These are phyloP conservation scores for Haematococcus lacustris DNA, from an alignment of 139 green algal genomes.

Conservation along the genomic window DNA sequence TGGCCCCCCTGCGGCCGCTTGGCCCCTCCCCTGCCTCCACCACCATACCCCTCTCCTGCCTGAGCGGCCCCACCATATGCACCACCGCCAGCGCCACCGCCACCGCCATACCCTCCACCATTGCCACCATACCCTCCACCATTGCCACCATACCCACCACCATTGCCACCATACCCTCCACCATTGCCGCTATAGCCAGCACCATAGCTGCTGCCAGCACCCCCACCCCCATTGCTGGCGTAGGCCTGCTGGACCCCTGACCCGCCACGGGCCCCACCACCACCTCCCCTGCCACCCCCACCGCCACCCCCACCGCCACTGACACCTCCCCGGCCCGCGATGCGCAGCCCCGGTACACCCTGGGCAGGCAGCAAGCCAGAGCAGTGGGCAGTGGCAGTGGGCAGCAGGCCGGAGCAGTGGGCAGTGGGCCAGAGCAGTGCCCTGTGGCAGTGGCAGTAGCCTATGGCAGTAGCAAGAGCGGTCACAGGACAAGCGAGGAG, in stretches of 20 bases:
- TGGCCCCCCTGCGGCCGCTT: too few relatives aligned
- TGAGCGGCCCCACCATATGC: too few relatives aligned
- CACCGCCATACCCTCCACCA: slow-evolving; percentile 5
- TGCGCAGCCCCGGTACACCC: slow-evolving; percentile 2
- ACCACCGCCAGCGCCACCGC: too few relatives aligned
- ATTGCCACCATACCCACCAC: background rate
- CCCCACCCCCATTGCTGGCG: slow-evolving; percentile 3
- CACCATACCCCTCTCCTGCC: too few relatives aligned
- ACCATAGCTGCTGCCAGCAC: background rate
- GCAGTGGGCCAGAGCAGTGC: too few relatives aligned
- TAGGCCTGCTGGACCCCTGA: too few relatives aligned
- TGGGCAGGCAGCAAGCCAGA: background rate
- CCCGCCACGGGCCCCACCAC: background rate
- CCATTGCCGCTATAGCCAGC: background rate
- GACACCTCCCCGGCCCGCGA: background rate
- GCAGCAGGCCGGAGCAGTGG: too few relatives aligned
- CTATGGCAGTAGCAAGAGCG: background rate
- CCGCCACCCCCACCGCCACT: background rate
- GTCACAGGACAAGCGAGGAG: background rate
- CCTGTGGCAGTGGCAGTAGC: background rate
- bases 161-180: background rate
- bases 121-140: background rate
- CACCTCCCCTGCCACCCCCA: background rate
- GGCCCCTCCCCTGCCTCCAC: too few relatives aligned
- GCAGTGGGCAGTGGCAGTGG: too few relatives aligned